These are phyloP conservation scores for Cryphonectria radicalis DNA, from an alignment of 2,329 filamentous ascomycete genomes.

Conservation along the genomic window DNA sequence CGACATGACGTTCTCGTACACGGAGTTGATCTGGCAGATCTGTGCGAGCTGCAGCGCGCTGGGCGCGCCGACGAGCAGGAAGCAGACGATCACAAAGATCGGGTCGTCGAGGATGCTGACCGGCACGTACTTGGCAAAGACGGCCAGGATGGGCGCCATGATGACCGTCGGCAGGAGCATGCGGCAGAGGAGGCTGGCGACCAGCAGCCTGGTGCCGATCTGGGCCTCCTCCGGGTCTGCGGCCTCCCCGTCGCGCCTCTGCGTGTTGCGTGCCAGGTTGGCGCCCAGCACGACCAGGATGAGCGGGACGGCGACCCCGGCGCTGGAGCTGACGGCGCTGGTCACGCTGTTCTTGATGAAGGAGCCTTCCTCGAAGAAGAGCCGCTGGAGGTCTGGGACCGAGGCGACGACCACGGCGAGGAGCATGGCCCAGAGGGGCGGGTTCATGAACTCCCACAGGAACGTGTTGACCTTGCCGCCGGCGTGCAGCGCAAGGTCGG, in stretches of 20 bases:
- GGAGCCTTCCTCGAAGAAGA: constrained; percentile 88
- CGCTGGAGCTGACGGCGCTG: constrained; percentile 81
- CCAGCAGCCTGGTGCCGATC: constrained; percentile 75
- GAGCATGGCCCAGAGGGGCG: constrained; percentile 96
- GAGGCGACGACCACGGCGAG: constrained; percentile 89
- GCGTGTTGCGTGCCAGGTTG: constrained; percentile 90
- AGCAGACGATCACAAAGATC: constrained; percentile 97
- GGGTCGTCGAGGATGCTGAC: constrained; percentile 96
- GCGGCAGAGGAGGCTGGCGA: constrained; percentile 82
- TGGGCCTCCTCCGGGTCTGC: constrained; percentile 68
- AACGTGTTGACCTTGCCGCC: constrained; percentile 61
- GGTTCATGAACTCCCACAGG: constrained; percentile 95
- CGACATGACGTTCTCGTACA: constrained; percentile 94
- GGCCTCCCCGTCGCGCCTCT: constrained; percentile 61
- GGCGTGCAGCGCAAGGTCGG: constrained; percentile 40
- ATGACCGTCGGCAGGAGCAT: constrained; percentile 91
- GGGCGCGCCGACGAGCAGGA: constrained; percentile 91
- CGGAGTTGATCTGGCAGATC: constrained; percentile 97
- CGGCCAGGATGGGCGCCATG: constrained; percentile 87
- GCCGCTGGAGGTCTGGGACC: constrained; percentile 75
- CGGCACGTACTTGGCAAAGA: constrained; percentile 87
- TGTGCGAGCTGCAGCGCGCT: constrained; percentile 93
- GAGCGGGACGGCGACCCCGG: constrained; percentile 88
- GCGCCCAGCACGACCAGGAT: constrained; percentile 95
- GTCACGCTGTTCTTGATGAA: constrained; percentile 94